phyloP scores from a whole-genome alignment of 163 green algal genomes.

The Volvox carteri region DNA sequence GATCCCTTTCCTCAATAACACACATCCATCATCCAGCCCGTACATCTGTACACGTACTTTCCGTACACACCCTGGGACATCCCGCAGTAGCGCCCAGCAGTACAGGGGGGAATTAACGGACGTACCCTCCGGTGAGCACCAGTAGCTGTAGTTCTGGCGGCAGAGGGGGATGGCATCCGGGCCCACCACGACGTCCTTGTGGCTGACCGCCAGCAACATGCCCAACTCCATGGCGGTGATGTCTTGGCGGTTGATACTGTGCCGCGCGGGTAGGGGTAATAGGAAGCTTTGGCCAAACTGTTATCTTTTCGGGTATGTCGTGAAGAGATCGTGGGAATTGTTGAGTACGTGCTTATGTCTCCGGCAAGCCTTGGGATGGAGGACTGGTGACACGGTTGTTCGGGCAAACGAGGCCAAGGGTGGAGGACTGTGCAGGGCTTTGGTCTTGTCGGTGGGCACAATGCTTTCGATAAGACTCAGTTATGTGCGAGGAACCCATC shows the following conservation, averaged over 20 bases:
- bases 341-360: not conserved
- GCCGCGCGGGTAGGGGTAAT: not conserved
- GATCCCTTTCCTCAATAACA: not conserved
- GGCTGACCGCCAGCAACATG: slow-evolving; percentile 31
- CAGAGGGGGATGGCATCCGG: not conserved
- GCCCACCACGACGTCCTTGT: not conserved
- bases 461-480: no score
- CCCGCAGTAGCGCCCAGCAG: no score
- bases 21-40: not conserved
- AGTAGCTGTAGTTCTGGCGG: slow-evolving; percentile 47
- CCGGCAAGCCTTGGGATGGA: not conserved
- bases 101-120: no score
- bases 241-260: slow-evolving; percentile 45
- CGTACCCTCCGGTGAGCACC: not conserved
- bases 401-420: not conserved
- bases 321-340: not conserved
- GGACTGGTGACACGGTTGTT: not conserved
- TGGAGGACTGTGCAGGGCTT: not conserved
- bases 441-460: no score
- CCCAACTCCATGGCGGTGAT: slow-evolving; percentile 34
- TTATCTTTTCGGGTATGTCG: no score
- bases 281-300: no score
- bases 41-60: not conserved
- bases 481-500: not conserved
- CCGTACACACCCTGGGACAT: no score